Conservation (phyloP, 1,139 yeast species). For the Yamadazyma trypodendri region DNA sequence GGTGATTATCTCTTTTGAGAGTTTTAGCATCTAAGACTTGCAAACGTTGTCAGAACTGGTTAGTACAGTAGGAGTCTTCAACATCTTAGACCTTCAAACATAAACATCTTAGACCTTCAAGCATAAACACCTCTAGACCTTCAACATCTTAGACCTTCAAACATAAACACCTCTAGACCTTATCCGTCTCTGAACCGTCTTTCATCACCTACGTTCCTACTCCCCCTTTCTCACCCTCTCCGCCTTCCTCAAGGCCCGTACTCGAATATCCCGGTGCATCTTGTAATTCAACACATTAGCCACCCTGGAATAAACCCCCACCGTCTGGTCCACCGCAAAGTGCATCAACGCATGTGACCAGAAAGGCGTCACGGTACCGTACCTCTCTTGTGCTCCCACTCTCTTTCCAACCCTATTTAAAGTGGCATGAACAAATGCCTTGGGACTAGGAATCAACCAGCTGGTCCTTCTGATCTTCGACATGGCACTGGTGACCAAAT, state of each 20-base stretch:
- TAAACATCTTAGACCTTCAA: too few relatives aligned
- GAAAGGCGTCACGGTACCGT: constrained; percentile 83
- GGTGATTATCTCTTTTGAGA: too few relatives aligned
- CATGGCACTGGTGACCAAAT: constrained; percentile 93
- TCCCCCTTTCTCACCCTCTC: constrained; percentile 26
- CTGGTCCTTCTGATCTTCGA: constrained; percentile 85
- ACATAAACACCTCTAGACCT: too few relatives aligned
- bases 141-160: too few relatives aligned
- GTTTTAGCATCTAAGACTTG: too few relatives aligned
- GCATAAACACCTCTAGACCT: too few relatives aligned
- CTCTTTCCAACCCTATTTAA: constrained; percentile 75
- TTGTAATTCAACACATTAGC: constrained; percentile 66
- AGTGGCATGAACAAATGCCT: constrained; percentile 68
- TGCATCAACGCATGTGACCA: constrained; percentile 95
- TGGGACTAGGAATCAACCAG: constrained; percentile 76
- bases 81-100: too few relatives aligned
- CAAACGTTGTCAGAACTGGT: too few relatives aligned
- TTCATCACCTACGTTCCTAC: too few relatives aligned
- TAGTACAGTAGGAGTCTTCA: too few relatives aligned
- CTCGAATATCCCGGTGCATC: constrained; percentile 80
- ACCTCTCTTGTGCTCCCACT: constrained; percentile 90
- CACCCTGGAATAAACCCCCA: constrained; percentile 75
- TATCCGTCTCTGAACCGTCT: too few relatives aligned
- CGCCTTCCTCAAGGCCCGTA: constrained; percentile 79
- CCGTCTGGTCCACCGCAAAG: constrained; percentile 71